A percentile compares a stretch with the other conserved stretches of the same genome.
These are phyloP conservation scores for Auxenochlorella pyrenoidosa DNA, from an alignment of 139 green algal genomes.

Conservation along the genomic window DNA sequence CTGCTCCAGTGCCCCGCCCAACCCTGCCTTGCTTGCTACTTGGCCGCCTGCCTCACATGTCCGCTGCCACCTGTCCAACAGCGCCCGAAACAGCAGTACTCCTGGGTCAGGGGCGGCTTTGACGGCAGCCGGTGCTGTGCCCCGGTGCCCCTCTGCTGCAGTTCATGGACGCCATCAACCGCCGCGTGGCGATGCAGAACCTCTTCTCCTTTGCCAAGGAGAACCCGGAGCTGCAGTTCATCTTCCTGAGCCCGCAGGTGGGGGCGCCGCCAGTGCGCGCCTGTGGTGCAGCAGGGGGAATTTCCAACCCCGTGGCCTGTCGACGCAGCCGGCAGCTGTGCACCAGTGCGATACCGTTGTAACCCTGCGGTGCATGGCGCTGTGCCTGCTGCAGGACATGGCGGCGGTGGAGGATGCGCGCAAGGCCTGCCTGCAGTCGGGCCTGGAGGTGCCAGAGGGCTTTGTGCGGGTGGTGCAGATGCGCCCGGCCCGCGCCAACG, in stretches of 20 bases:
- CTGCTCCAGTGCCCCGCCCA: neutral
- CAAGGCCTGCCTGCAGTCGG: conserved; percentile 19
- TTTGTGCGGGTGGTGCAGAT: conserved; percentile 49
- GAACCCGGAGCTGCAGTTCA: conserved; percentile 71
- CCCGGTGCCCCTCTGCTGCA: neutral
- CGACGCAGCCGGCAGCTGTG: neutral
- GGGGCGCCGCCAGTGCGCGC: neutral
- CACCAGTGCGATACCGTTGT: neutral
- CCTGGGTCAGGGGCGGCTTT: no score
- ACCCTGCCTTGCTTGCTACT: neutral
- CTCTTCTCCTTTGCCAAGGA: conserved; percentile 79
- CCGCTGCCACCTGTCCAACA: no score
- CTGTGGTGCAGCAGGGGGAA: neutral
- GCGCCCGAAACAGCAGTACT: no score
- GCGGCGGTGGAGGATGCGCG: conserved; percentile 52
- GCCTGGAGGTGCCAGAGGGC: conserved; percentile 13
- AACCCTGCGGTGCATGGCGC: neutral
- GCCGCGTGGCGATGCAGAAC: conserved; percentile 70
- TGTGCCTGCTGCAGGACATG: conserved; percentile 37
- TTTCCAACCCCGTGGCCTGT: no score
- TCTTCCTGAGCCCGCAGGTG: conserved; percentile 86
- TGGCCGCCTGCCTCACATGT: neutral
- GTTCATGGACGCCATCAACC: conserved; percentile 78
- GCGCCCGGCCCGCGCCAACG: conserved; percentile 36
- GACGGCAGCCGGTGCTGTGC: no score